Percentiles rank a stretch among this genome's conserved stretches.
Evolutionary conservation across 106 monocot species (phyloP).

Genomic region (Dendrobium nobile): DNA sequence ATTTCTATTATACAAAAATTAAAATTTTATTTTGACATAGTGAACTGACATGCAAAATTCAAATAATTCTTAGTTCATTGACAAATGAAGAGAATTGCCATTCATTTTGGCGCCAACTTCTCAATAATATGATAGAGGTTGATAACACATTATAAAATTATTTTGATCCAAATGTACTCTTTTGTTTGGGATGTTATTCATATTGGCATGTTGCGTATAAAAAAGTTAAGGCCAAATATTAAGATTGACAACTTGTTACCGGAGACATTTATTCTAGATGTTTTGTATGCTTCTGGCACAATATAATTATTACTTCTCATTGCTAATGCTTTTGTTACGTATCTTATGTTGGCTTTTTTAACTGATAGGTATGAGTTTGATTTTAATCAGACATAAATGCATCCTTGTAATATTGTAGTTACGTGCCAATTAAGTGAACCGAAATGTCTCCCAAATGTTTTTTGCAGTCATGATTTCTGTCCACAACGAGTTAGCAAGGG

Average conservation of each 20-base stretch:
- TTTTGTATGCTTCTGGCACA: background rate
- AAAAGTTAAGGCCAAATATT: background rate
- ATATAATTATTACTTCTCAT: background rate
- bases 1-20: background rate
- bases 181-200: background rate
- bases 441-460: constrained; percentile 13
- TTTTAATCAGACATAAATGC: background rate
- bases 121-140: background rate
- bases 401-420: background rate
- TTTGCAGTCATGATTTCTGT: constrained; percentile 68
- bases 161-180: background rate
- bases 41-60: background rate
- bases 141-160: background rate
- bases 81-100: background rate
- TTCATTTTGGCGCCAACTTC: background rate
- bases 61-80: background rate
- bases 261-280: background rate
- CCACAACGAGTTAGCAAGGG: constrained; percentile 49
- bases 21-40: background rate
- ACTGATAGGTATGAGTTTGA: background rate
- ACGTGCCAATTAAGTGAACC: background rate
- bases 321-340: background rate
- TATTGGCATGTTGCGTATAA: background rate
- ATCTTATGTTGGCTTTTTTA: background rate
- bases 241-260: background rate